Base-by-base conservation (phyloP, 306 rosid species). In the Pyrus betulifolia region DNA sequence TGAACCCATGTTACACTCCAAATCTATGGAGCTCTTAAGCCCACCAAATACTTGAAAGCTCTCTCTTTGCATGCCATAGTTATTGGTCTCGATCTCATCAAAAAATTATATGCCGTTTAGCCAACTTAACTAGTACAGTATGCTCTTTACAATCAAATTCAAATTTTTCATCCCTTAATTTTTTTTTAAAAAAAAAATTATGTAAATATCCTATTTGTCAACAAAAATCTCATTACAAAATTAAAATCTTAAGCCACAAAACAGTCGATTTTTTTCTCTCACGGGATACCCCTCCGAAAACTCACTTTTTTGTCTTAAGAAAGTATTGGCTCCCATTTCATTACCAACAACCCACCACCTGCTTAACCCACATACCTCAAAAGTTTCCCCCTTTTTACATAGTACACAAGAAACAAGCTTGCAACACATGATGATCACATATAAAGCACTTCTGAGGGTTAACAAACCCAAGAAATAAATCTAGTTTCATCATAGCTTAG, bases 271-370 rank as follows among this genome's bases (percentile, higher is more conserved):
- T 42, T 42, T 1, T 69, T 74, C 75, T 61, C 61, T 78, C 89
- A 86, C 89, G 85, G 70, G 85, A 80, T 74, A 40, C 69, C 79
- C 81, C 67, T 78, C 55, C 38, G 60, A 69, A 77, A 35, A n/a
- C 60, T 44, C 49, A 31, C 76, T 22, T 71, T 76, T 76, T 70
- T 72, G 33, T 42, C 23, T 21, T 17, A 4, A 69, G 60, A 81
- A 86, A 84, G 85, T 51, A 78, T 57, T 67, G 85, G 79, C 69
- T 71, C 46, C 66, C 82, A 77, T 80, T 71, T 71, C 74, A 22
- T 80, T 49, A 46, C 17, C 59, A 76, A 59, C 74, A 60, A 78
- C 71, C 76, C 78, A 71, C 80, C 70, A 76, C 75, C 76, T 25
- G 8, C 45, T 31, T 1, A 25, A n/a, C 70, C 54, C 23, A 51